A percentile compares a stretch with the other conserved stretches of the same genome.
These are phyloP conservation scores for Pseudopyrenochaeta lycopersici DNA, from an alignment of 2,329 filamentous ascomycete species.

Conservation along the genomic window DNA sequence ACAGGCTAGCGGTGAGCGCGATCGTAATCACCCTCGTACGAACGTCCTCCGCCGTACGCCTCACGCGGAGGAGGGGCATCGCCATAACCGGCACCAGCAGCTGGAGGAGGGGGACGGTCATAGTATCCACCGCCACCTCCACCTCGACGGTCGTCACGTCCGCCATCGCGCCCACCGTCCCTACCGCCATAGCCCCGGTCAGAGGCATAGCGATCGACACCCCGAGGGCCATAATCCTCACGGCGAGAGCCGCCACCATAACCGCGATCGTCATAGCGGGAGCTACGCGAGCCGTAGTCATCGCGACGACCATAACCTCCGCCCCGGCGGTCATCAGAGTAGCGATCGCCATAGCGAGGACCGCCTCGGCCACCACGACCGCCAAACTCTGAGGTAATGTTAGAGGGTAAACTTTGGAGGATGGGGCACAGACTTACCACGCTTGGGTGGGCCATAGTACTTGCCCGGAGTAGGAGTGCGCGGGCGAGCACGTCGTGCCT, in stretches of 20 bases:
- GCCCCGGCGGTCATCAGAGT: constrained; percentile 57
- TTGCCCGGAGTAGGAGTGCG: constrained; percentile 97
- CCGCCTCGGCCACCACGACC: constrained; percentile 58
- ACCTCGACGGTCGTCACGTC: constrained; percentile 61
- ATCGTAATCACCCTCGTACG: constrained; percentile 56
- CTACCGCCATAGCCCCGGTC: constrained; percentile 65
- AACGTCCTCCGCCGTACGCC: constrained; percentile 48
- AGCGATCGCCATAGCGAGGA: constrained; percentile 59
- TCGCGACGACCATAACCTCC: constrained; percentile 56
- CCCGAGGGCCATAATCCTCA: constrained; percentile 50
- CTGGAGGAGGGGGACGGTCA: constrained; percentile 57
- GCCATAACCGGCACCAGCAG: constrained; percentile 40
- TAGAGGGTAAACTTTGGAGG: constrained; percentile 10
- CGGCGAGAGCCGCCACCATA: constrained; percentile 65
- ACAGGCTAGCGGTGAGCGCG: constrained; percentile 51
- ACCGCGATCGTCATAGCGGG: constrained; percentile 52
- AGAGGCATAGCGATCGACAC: constrained; percentile 67
- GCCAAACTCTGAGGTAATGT: constrained; percentile 53
- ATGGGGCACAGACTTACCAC: constrained; percentile 69
- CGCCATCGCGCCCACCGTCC: constrained; percentile 63
- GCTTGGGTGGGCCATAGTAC: constrained; percentile 98
- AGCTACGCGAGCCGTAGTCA: constrained; percentile 55
- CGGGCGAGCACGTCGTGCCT: constrained; percentile 92
- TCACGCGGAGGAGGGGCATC: constrained; percentile 50
- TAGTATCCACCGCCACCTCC: constrained; percentile 66